These are phyloP conservation scores for Berkeleyomyces rouxiae DNA, from an alignment of 2,329 filamentous ascomycete species.

Conservation along the genomic window DNA sequence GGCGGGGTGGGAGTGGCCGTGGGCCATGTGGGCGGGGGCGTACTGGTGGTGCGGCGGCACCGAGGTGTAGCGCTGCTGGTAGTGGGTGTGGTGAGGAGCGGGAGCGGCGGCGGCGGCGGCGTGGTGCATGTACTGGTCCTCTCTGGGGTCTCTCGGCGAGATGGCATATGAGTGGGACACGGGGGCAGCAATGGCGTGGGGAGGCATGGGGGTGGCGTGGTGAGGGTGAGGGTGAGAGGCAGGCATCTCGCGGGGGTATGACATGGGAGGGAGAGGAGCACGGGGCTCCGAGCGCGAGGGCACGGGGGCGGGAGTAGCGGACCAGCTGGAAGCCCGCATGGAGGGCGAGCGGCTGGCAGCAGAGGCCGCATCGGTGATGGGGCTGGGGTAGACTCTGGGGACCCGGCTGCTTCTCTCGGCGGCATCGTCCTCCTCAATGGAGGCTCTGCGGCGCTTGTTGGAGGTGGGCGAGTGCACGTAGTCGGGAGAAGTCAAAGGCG, in stretches of 20 bases:
- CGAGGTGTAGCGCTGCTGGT: constrained; percentile 4
- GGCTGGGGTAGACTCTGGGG: constrained; percentile 29
- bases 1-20: constrained; percentile 17
- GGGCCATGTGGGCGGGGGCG: constrained; percentile 17
- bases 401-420: constrained; percentile 27
- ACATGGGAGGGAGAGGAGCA: constrained; percentile 2
- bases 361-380: constrained; percentile 13
- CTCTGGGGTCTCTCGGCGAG: neutral
- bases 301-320: neutral
- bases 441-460: constrained; percentile 31
- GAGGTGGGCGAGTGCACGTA: constrained; percentile 33
- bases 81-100: constrained; percentile 15
- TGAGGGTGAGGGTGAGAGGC: neutral
- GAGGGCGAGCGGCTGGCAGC: constrained; percentile 6
- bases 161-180: neutral
- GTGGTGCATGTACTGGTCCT: constrained; percentile 8
- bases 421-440: constrained; percentile 23
- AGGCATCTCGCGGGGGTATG: constrained; percentile 2
- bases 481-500: constrained; percentile 25
- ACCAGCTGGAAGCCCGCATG: constrained; percentile 4
- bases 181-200: neutral
- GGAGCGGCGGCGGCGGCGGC: constrained; percentile 21
- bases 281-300: constrained; percentile 1
- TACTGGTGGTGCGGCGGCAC: constrained; percentile 23
- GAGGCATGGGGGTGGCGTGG: neutral